Conservation (phyloP, 176 grass and related monocot species). For the Aechmea fasciata region DNA sequence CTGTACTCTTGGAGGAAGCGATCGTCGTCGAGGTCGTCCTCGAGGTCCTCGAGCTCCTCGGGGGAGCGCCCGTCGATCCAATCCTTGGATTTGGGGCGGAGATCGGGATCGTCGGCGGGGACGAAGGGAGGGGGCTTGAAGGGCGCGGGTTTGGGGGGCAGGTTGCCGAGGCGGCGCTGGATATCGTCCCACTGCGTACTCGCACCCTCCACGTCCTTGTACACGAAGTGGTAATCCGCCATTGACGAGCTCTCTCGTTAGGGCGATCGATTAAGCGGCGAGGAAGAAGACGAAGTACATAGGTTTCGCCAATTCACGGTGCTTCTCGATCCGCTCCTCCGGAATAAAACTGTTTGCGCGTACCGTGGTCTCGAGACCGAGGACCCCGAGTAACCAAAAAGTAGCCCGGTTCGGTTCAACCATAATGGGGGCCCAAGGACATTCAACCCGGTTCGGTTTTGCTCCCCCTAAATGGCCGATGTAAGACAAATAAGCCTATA, state of each 20-base stretch:
- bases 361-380: too few species aligned
- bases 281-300: background rate
- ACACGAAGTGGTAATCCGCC: constrained; percentile 95
- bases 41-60: constrained; percentile 87
- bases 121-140: constrained; percentile 78
- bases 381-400: too few species aligned
- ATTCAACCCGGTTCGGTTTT: too few species aligned
- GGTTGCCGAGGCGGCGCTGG: constrained; percentile 81
- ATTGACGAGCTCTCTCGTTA: constrained; percentile 27
- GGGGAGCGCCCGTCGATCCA: constrained; percentile 66
- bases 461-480: too few species aligned
- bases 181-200: constrained; percentile 96
- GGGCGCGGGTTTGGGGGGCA: constrained; percentile 66
- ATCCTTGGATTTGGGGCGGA: constrained; percentile 60
- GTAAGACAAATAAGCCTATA: too few species aligned
- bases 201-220: constrained; percentile 91
- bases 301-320: background rate
- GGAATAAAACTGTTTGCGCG: too few species aligned
- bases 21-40: constrained; percentile 84
- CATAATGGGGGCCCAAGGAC: too few species aligned
- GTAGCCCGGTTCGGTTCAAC: too few species aligned
- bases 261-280: background rate
- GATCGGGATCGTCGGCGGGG: constrained; percentile 53
- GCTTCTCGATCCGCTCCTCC: too few species aligned
- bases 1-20: constrained; percentile 97